These are phyloP conservation scores for Henckelia pumila DNA, from an alignment of 257 asterid species.

Conservation along the genomic window DNA sequence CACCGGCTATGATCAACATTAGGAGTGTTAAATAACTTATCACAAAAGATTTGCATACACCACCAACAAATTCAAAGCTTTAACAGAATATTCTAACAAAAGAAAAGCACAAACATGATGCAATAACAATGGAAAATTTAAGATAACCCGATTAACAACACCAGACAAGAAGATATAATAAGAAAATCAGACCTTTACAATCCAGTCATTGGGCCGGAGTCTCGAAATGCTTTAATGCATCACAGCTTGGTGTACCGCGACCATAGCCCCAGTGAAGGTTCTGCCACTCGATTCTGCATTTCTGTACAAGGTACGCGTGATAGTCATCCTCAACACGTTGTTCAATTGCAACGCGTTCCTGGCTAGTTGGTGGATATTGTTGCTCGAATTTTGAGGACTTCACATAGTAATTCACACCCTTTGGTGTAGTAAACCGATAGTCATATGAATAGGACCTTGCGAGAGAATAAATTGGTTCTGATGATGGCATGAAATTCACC, in stretches of 20 bases:
- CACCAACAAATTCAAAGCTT: background rate
- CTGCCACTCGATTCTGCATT: conserved; percentile 79
- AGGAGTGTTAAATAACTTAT: conserved; percentile 4
- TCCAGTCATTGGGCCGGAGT: conserved; percentile 42
- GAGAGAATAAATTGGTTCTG: conserved; percentile 73
- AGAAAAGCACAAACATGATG: background rate
- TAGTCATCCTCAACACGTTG: conserved; percentile 68
- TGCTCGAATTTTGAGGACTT: conserved; percentile 69
- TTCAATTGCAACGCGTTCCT: conserved; percentile 57
- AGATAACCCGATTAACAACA: conserved; percentile 10
- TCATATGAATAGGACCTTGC: conserved; percentile 52
- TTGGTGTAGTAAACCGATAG: conserved; percentile 51
- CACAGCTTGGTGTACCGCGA: conserved; percentile 78
- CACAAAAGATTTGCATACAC: conserved; percentile 7
- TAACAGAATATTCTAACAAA: background rate
- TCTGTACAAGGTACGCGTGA: conserved; percentile 50
- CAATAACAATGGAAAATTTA: conserved; percentile 6
- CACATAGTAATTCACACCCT: conserved; percentile 76
- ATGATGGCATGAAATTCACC: conserved; percentile 79
- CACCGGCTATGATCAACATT: background rate
- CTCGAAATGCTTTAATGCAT: conserved; percentile 71
- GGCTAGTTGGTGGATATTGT: conserved; percentile 62
- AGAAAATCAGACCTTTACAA: conserved; percentile 32
- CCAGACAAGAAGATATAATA: conserved; percentile 8
- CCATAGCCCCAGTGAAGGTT: conserved; percentile 82